A percentile compares a stretch with the other conserved stretches of the same genome.
Evolutionary conservation across 2,329 filamentous ascomycete genomes (phyloP).

Genomic region (Nothopassalora personata): DNA sequence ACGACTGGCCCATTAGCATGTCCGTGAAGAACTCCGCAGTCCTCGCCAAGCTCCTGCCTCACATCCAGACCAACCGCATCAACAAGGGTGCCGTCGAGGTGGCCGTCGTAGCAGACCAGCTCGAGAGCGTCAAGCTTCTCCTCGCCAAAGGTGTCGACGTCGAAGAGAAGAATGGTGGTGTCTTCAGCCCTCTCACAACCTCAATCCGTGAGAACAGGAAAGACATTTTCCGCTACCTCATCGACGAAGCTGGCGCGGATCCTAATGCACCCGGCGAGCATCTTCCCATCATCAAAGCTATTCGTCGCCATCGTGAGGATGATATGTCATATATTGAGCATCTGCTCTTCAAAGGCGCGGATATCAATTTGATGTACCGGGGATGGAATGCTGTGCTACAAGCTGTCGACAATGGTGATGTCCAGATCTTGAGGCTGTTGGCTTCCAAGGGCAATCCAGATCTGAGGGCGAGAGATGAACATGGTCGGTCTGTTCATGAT

Average conservation of each 20-base stretch:
- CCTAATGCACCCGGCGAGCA: constrained; percentile 65
- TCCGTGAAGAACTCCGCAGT: constrained; percentile 58
- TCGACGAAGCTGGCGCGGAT: constrained; percentile 55
- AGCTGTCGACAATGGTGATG: constrained; percentile 59
- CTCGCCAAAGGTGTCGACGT: constrained; percentile 60
- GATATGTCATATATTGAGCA: constrained; percentile 59
- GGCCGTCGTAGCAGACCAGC: constrained; percentile 61
- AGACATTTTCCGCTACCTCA: constrained; percentile 57
- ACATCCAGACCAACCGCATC: constrained; percentile 54
- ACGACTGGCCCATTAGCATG: constrained; percentile 68
- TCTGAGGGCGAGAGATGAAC: constrained; percentile 50
- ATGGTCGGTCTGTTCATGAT: constrained; percentile 51
- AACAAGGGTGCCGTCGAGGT: constrained; percentile 64
- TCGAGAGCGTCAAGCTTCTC: constrained; percentile 62
- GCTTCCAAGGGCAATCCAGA: constrained; percentile 48
- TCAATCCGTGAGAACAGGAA: constrained; percentile 59
- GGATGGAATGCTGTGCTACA: constrained; percentile 63
- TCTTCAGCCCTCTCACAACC: constrained; percentile 64
- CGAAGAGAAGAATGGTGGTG: constrained; percentile 66
- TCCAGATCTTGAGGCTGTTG: constrained; percentile 50
- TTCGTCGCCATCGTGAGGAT: constrained; percentile 53
- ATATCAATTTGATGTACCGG: constrained; percentile 63
- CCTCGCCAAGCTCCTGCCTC: constrained; percentile 54
- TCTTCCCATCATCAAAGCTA: constrained; percentile 64
- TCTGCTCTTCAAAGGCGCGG: constrained; percentile 58